Base-by-base conservation (phyloP, 768 basidiomycete genomes). In the Psilocybe azurescens region DNA sequence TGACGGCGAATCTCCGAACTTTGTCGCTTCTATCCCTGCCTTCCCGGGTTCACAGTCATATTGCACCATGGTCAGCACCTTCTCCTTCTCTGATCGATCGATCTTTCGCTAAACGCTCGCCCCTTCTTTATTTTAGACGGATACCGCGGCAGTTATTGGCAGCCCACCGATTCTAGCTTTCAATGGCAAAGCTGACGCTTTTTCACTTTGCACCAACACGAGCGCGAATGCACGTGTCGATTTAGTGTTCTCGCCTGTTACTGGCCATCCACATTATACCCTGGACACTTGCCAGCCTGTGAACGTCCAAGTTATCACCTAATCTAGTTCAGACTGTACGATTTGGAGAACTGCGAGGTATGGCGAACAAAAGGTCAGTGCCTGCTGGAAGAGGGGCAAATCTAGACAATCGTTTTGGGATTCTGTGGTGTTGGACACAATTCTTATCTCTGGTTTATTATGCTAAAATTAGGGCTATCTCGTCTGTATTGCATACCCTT, bases 1-100 rank as follows among this genome's bases (percentile, higher is more conserved):
- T 14, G 74, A 77, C 53, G 81, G 81, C 41, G 78, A 82, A 65
- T 79, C 79, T 3, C 79, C 78, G 29, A 74, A 72, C 47, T 82
- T 82, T 58, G 78, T 81, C n/a, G 77, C 79, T 2, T 79, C 78
- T 14, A 77, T 76, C 53, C 80, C 79, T 50, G 73, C 78, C 1
- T 80, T 80, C 70, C 78, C 81, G 2, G 79, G 79, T 1, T 72
- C 75, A 30, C 79, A 80, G 62, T 67, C 72, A 0, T 81, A 78
- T 57, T 82, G 79, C 58, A 76, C 75, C 11, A 74, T 78, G 70
- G 79, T 79, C 5, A 60, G 70, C 69, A 18, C 3, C 10, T 24
- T 48, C 7, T 55, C 49, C 50, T 48, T 39, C 44, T 18, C 51
- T 36, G 0, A 56, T 49, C 9, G 13, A 20, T 49, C 20, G 11